Conservation (phyloP, 129 eudicot genomes). For the Lonicera japonica region DNA sequence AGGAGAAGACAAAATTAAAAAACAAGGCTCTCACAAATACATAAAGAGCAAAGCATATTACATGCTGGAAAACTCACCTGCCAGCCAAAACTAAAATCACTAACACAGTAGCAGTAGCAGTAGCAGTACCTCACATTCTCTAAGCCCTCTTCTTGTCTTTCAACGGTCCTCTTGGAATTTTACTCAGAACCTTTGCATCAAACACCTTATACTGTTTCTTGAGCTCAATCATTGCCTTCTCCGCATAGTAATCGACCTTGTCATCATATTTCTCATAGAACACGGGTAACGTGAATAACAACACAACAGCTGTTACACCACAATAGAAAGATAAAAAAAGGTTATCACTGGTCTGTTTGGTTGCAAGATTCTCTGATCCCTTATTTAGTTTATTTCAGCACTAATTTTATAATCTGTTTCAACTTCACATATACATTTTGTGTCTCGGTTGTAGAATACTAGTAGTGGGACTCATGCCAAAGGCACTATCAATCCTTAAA, state of each 20-base stretch:
- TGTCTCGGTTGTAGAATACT: too few relatives aligned
- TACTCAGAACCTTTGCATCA: constrained; percentile 60
- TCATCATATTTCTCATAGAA: constrained; percentile 86
- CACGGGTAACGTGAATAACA: constrained; percentile 75
- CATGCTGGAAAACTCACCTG: background rate
- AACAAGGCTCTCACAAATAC: background rate
- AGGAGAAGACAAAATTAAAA: background rate
- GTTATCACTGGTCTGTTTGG: too few relatives aligned
- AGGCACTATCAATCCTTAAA: too few relatives aligned
- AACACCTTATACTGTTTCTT: constrained; percentile 74
- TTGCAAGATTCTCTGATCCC: too few relatives aligned
- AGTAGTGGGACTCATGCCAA: too few relatives aligned
- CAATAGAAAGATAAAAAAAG: too few relatives aligned
- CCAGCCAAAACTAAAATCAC: constrained; percentile 7
- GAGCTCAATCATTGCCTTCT: constrained; percentile 52
- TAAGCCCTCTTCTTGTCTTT: constrained; percentile 59
- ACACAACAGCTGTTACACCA: constrained; percentile 55
- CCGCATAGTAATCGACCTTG: constrained; percentile 53
- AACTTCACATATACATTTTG: too few relatives aligned
- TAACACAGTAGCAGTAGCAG: background rate
- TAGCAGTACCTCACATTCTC: background rate
- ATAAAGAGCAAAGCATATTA: background rate
- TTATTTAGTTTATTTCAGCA: too few relatives aligned
- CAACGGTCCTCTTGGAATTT: constrained; percentile 60
- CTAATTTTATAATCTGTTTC: too few relatives aligned